phyloP scores from a whole-genome alignment of 352 stramenopile species.

The Globisporangium apiculatum region DNA sequence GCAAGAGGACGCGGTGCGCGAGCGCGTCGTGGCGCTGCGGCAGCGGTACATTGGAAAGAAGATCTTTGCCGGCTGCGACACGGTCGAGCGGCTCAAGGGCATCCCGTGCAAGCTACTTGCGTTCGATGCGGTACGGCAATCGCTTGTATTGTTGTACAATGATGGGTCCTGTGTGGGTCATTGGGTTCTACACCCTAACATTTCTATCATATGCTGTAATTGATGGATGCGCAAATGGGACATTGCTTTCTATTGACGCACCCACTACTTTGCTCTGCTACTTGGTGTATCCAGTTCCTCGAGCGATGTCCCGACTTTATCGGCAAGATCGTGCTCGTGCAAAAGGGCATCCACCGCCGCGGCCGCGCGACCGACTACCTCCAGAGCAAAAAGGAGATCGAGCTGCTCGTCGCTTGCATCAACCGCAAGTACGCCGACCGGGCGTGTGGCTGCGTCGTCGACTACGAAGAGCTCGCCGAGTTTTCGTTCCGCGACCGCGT shows the following conservation, averaged over 20 bases:
- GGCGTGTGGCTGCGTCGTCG: slow-evolving; percentile 46
- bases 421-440: slow-evolving; percentile 84
- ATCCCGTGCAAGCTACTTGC: slow-evolving; percentile 96
- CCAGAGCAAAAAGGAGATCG: slow-evolving; percentile 93
- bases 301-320: slow-evolving; percentile 75
- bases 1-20: slow-evolving; percentile 27
- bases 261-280: background rate
- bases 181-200: too few relatives aligned
- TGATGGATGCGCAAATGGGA: too few relatives aligned
- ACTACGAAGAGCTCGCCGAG: slow-evolving; percentile 72
- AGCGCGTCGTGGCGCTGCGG: slow-evolving; percentile 45
- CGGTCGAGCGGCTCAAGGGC: slow-evolving; percentile 94
- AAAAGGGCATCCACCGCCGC: slow-evolving; percentile 68
- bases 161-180: too few relatives aligned
- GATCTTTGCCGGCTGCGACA: slow-evolving; percentile 92
- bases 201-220: too few relatives aligned
- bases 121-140: slow-evolving; percentile 62
- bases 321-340: slow-evolving; percentile 74
- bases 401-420: slow-evolving; percentile 84
- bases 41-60: slow-evolving; percentile 63
- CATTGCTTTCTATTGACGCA: too few relatives aligned
- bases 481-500: slow-evolving; percentile 63
- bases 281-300: slow-evolving; percentile 62
- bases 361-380: slow-evolving; percentile 91
- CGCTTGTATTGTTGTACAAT: background rate